Evolutionary conservation across 2,329 filamentous ascomycete genomes (phyloP).

Genomic region (Pseudogymnoascus sp.): DNA sequence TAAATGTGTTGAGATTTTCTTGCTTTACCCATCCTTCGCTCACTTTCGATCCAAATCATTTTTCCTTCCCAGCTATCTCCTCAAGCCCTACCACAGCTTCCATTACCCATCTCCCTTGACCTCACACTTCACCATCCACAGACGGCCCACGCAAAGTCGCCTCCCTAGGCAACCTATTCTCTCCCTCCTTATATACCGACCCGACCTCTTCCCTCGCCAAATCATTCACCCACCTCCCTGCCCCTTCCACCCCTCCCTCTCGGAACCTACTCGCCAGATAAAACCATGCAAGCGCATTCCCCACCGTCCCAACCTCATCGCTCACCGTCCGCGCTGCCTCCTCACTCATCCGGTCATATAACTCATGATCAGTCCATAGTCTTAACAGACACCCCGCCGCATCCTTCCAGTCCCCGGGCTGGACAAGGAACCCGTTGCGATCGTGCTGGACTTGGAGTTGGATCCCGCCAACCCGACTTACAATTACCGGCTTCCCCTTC

Average conservation of each 20-base stretch:
- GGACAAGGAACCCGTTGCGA: constrained; percentile 67
- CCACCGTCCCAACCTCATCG: constrained; percentile 76
- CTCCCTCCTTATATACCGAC: constrained; percentile 48
- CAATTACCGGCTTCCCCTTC: constrained; percentile 72
- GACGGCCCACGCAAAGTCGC: not conserved
- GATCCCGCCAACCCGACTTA: constrained; percentile 69
- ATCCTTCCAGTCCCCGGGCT: constrained; percentile 60
- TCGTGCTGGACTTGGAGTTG: constrained; percentile 68
- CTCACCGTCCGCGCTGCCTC: constrained; percentile 62
- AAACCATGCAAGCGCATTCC: constrained; percentile 69
- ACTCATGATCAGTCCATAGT: constrained; percentile 56
- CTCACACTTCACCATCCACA: not conserved
- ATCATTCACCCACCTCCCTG: constrained; percentile 67
- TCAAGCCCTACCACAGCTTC: not conserved
- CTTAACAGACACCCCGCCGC: constrained; percentile 61
- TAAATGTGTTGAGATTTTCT: not conserved
- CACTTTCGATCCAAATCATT: not conserved
- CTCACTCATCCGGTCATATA: constrained; percentile 60
- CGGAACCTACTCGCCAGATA: constrained; percentile 65
- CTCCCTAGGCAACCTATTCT: constrained; percentile 53
- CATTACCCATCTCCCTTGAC: not conserved
- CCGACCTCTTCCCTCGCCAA: constrained; percentile 61
- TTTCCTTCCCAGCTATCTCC: not conserved
- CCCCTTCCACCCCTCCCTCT: constrained; percentile 43
- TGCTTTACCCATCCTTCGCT: not conserved